These are phyloP conservation scores for Cytospora leucostoma DNA, from an alignment of 2,329 filamentous ascomycete species.

Conservation along the genomic window DNA sequence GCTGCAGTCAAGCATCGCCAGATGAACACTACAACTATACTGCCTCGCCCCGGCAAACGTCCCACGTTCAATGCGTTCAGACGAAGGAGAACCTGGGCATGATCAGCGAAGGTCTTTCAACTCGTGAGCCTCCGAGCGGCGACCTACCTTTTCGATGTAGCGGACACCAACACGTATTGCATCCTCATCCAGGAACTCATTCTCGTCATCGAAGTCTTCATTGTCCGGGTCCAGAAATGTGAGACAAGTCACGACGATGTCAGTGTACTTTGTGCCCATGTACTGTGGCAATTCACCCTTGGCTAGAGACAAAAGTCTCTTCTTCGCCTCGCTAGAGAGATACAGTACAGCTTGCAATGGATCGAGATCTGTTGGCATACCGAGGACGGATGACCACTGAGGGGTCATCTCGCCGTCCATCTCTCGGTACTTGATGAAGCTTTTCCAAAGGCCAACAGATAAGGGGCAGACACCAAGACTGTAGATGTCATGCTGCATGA, in stretches of 20 bases:
- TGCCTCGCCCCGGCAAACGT: background rate
- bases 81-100: background rate
- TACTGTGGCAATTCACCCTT: background rate
- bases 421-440: background rate
- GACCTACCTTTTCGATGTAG: background rate
- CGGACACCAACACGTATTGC: background rate
- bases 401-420: too few species aligned
- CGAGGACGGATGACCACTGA: background rate
- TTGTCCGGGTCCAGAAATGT: background rate
- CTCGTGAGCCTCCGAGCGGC: background rate
- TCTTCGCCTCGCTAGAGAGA: background rate
- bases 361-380: background rate
- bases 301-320: background rate
- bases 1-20: background rate
- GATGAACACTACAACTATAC: too few species aligned
- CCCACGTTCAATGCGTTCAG: background rate
- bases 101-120: background rate
- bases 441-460: constrained; percentile 5
- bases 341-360: background rate
- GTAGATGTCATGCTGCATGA: constrained; percentile 8
- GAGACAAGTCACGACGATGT: background rate
- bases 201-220: background rate
- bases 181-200: background rate
- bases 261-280: constrained; percentile 6
- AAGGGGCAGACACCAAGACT: constrained; percentile 1